Evolutionary conservation across 169 alveolate genomes (phyloP), one percentile per base, ranked within the genome.

Genomic region (Fabrea salina): DNA sequence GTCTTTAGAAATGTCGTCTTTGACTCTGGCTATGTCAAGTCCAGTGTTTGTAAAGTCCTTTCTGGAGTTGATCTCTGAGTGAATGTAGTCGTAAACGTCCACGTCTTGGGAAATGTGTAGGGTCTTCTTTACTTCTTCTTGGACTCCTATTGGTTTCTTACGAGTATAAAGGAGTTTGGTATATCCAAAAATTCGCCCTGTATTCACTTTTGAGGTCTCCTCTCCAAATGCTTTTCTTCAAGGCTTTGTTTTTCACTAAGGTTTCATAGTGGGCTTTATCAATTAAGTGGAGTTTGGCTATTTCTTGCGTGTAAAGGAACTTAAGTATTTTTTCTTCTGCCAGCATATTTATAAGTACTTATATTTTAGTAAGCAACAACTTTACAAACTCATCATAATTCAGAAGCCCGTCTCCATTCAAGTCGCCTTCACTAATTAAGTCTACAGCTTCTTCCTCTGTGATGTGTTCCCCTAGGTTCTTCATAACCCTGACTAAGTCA

Each of bases 381-480:
- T 84, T 84, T 8, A 79, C 78, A 68, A 86, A 86, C 33, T 75
- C 80, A 19, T 58, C 79, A 68, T 71, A 86, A 53, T 79, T 77
- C 25, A 86, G 79, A 43, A 68, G 66, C 6, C 86, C 89, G 71
- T 86, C 88, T 41, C 57, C 57, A 79, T 86, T 84, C 1, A 44
- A 67, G 59, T 83, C 92, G 40, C 79, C 87, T 72, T 83, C 68
- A 41, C 57, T 54, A 7, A 86, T 66, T 40, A 83, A 56, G 68
- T 87, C 92, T 41, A 75, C 59, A 30, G 81, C 80, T 32, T 82
- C 79, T 49, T 87, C 84, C 56, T 74, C 87, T 43, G 80, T 80
- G 70, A 86, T 61, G 11, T 57, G 58, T 51, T 86, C 88, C 32
- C 87, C 87, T 40, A 82, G 43, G 25, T 72, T 86, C 84, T 59